A percentile compares a stretch with the other conserved stretches of the same genome.
phyloP scores from a whole-genome alignment of 306 rosid species.

The Acacia confusa region DNA sequence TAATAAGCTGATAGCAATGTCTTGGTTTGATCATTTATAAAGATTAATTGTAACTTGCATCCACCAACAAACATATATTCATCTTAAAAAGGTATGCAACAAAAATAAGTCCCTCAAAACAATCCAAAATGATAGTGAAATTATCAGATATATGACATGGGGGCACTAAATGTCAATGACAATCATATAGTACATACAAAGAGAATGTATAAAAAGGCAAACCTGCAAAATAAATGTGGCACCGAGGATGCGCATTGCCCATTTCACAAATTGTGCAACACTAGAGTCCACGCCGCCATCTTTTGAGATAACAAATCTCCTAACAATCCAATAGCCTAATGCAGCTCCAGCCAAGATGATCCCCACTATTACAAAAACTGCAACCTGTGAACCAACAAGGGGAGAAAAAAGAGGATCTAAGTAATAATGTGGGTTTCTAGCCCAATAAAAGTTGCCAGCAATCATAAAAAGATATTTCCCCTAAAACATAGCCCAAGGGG shows the following conservation, averaged over 20 bases:
- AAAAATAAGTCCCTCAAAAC: neutral
- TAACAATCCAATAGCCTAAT: slow-evolving; percentile 82
- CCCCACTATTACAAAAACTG: slow-evolving; percentile 61
- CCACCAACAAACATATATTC: neutral
- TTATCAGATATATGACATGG: neutral
- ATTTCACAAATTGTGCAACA: slow-evolving; percentile 77
- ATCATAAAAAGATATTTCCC: slow-evolving; percentile 4
- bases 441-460: neutral
- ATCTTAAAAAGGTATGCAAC: neutral
- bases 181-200: neutral
- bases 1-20: neutral
- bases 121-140: neutral
- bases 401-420: slow-evolving; percentile 8
- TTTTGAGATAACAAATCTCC: slow-evolving; percentile 73
- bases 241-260: slow-evolving; percentile 77
- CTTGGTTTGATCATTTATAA: neutral
- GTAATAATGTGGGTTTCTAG: neutral
- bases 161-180: neutral
- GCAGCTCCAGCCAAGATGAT: slow-evolving; percentile 74
- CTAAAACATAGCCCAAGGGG: neutral
- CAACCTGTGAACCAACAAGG: slow-evolving; percentile 52
- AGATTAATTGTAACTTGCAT: neutral
- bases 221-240: slow-evolving; percentile 67
- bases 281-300: slow-evolving; percentile 80
- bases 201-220: neutral